A percentile compares a stretch with the other conserved stretches of the same genome.
These are phyloP conservation scores for Geotrichum fermentans DNA, from an alignment of 1,139 yeast species.

Conservation along the genomic window DNA sequence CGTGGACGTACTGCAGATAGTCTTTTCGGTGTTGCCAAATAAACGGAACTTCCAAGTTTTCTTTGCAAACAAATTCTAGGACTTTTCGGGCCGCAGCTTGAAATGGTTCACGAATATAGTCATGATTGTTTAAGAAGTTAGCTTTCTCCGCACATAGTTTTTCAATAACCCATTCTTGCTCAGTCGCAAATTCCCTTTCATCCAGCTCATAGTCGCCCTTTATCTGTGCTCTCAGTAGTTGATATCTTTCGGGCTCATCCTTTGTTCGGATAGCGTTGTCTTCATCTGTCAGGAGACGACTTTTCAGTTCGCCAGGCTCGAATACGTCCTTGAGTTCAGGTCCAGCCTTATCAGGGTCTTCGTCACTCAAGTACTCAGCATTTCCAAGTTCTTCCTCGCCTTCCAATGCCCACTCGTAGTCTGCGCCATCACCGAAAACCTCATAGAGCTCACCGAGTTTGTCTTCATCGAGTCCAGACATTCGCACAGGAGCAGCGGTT, in stretches of 20 bases:
- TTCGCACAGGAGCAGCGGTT: constrained; percentile 36
- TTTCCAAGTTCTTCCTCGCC: constrained; percentile 42
- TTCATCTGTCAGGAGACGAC: constrained; percentile 84
- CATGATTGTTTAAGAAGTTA: constrained; percentile 28
- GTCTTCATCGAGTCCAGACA: constrained; percentile 79
- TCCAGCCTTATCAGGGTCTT: constrained; percentile 45
- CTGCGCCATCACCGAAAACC: constrained; percentile 95
- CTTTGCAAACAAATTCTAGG: constrained; percentile 71
- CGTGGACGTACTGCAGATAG: constrained; percentile 49
- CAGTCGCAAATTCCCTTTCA: constrained; percentile 62
- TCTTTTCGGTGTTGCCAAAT: constrained; percentile 95
- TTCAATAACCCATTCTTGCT: constrained; percentile 74
- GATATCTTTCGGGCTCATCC: constrained; percentile 91
- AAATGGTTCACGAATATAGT: constrained; percentile 56
- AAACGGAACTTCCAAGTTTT: constrained; percentile 88
- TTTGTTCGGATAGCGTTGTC: constrained; percentile 83
- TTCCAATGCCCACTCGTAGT: constrained; percentile 96
- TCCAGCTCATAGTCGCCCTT: constrained; percentile 56
- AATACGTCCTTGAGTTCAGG: constrained; percentile 76
- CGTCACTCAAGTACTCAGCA: constrained; percentile 47
- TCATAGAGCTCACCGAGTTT: constrained; percentile 89
- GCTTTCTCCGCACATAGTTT: constrained; percentile 28
- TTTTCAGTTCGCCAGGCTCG: constrained; percentile 89
- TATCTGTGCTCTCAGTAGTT: constrained; percentile 58
- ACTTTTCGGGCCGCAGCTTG: constrained; percentile 68